phyloP scores from a whole-genome alignment of 1,139 yeast species.

The Blastobotrys buckinghamii region DNA sequence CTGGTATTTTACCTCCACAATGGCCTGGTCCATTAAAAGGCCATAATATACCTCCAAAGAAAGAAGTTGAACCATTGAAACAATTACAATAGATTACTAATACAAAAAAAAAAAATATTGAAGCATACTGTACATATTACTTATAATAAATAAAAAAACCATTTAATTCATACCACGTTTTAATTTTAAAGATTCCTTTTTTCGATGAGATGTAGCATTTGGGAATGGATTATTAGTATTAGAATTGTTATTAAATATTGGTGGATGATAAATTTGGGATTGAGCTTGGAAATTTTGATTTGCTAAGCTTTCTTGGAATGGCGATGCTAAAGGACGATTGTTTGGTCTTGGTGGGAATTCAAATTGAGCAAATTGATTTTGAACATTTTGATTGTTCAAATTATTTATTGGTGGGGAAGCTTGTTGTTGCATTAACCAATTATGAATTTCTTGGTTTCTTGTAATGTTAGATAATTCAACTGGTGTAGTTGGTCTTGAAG shows the following conservation, averaged over 20 bases:
- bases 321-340: slow-evolving; percentile 25
- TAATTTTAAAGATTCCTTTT: slow-evolving; percentile 32
- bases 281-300: slow-evolving; percentile 3
- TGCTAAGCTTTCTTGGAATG: slow-evolving; percentile 24
- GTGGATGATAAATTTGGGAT: slow-evolving; percentile 9
- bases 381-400: neutral
- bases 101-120: neutral
- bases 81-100: slow-evolving; percentile 1
- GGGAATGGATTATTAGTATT: slow-evolving; percentile 2
- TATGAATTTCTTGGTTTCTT: slow-evolving; percentile 10
- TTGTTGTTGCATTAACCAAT: slow-evolving; percentile 12
- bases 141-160: neutral
- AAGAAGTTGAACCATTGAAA: slow-evolving; percentile 14
- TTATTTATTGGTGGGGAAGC: slow-evolving; percentile 13
- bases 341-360: slow-evolving; percentile 11
- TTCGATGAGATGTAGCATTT: slow-evolving; percentile 26
- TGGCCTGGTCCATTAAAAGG: slow-evolving; percentile 49
- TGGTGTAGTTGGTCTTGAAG: slow-evolving; percentile 10
- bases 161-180: slow-evolving; percentile 24
- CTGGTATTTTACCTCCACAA: slow-evolving; percentile 52
- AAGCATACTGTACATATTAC: neutral
- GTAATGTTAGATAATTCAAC: neutral
- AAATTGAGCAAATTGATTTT: neutral
- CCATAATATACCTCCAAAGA: slow-evolving; percentile 19
- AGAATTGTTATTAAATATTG: slow-evolving; percentile 2